Base-by-base conservation (phyloP, 495 filamentous ascomycete species). In the Lophiotrema nucula region DNA sequence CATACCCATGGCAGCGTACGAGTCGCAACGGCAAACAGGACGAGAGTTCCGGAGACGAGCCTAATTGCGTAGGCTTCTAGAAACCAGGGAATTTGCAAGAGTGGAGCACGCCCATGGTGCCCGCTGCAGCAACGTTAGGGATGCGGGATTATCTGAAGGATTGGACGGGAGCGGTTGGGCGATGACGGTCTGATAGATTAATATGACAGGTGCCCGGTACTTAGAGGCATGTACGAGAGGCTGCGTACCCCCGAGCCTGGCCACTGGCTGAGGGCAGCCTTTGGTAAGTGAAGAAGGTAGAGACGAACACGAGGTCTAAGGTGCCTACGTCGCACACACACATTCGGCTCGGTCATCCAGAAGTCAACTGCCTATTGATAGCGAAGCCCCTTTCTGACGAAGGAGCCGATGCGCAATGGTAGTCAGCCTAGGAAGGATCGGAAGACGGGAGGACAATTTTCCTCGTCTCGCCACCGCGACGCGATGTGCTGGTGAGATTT, bases 381-480 rank as follows among this genome's bases (percentile, higher is more conserved):
- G n/a, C n/a, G n/a, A n/a, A n/a, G n/a, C n/a, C n/a, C n/a, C n/a
- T n/a, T n/a, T n/a, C n/a, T n/a, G n/a, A n/a, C n/a, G n/a, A n/a
- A n/a, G n/a, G n/a, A n/a, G n/a, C n/a, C n/a, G n/a, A n/a, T n/a
- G n/a, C n/a, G n/a, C n/a, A n/a, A n/a, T n/a, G n/a, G n/a, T n/a
- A n/a, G n/a, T n/a, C n/a, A n/a, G n/a, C n/a, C n/a, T n/a, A n/a
- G n/a, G n/a, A n/a, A n/a, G n/a, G n/a, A n/a, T n/a, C n/a, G n/a
- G n/a, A n/a, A n/a, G n/a, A n/a, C n/a, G n/a, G n/a, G n/a, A n/a
- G n/a, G n/a, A n/a, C n/a, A n/a, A n/a, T 8, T 8, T 15, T 35
- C 31, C 31, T 35, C 33, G 53, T 56, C 53, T 56, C 52, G 39
- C 53, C 53, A 56, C 53, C 12, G 19, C 43, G 33, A 24, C 39